Evolutionary conservation across 805 yeast genomes (phyloP).

Genomic region (Limtongia smithiae): DNA sequence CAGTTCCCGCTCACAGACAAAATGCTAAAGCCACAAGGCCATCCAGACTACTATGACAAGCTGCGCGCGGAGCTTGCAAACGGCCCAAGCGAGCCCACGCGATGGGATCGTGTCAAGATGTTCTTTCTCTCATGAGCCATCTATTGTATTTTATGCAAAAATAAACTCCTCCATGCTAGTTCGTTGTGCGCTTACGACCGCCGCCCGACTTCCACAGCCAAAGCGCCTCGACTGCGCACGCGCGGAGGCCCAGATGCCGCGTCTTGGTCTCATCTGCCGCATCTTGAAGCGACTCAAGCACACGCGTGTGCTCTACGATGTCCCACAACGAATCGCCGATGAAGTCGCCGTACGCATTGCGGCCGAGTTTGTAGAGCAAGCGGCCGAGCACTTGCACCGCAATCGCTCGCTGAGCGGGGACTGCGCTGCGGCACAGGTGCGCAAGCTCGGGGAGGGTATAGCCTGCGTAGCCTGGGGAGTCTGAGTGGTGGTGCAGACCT

Average conservation of each 20-base stretch:
- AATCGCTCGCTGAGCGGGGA: slow-evolving; percentile 80
- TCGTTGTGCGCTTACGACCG: slow-evolving; percentile 25
- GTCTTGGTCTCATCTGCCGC: slow-evolving; percentile 61
- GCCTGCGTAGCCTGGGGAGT: slow-evolving; percentile 85
- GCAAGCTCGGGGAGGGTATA: slow-evolving; percentile 82
- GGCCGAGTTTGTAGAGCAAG: slow-evolving; percentile 73
- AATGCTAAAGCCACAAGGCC: slow-evolving; percentile 27
- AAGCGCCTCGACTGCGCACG: slow-evolving; percentile 82
- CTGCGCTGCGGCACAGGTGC: slow-evolving; percentile 71
- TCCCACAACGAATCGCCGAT: slow-evolving; percentile 68
- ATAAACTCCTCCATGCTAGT: not conserved
- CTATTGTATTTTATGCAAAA: not conserved
- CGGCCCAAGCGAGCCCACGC: slow-evolving; percentile 19
- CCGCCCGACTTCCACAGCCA: slow-evolving; percentile 70
- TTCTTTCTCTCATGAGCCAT: slow-evolving; percentile 11
- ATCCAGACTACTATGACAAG: slow-evolving; percentile 28
- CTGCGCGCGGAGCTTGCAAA: slow-evolving; percentile 18
- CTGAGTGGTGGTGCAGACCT: slow-evolving; percentile 91
- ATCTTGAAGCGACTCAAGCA: slow-evolving; percentile 62
- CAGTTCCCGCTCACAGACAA: slow-evolving; percentile 29
- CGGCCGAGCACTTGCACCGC: slow-evolving; percentile 87
- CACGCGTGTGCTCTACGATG: slow-evolving; percentile 55
- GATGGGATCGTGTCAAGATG: slow-evolving; percentile 12
- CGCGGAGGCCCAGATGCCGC: slow-evolving; percentile 66
- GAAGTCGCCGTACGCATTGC: slow-evolving; percentile 42